These are phyloP conservation scores for Corynascus novoguineensis DNA, from an alignment of 495 filamentous ascomycete species.

Conservation along the genomic window DNA sequence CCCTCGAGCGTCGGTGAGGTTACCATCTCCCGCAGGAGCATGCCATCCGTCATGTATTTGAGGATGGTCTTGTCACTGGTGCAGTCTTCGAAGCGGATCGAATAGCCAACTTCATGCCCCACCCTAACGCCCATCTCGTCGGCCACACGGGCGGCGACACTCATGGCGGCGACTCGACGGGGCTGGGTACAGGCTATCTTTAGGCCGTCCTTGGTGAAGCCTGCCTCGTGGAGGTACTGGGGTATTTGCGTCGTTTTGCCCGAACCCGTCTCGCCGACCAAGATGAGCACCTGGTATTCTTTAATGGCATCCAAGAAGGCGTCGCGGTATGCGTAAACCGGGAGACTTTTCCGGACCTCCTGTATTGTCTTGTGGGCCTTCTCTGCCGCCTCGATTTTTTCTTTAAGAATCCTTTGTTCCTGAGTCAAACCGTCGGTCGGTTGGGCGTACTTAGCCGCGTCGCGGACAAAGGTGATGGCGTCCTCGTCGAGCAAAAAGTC, in stretches of 20 bases:
- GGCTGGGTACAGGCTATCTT: constrained; percentile 81
- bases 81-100: constrained; percentile 91
- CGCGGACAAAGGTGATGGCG: constrained; percentile 80
- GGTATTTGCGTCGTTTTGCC: constrained; percentile 89
- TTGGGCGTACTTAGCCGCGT: constrained; percentile 58
- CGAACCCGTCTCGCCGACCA: constrained; percentile 83
- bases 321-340: constrained; percentile 78
- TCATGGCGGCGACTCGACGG: constrained; percentile 95
- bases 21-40: constrained; percentile 87
- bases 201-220: constrained; percentile 72
- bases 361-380: constrained; percentile 79
- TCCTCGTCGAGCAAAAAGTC: constrained; percentile 91
- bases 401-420: constrained; percentile 72
- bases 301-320: constrained; percentile 67
- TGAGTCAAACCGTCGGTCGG: constrained; percentile 54
- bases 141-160: constrained; percentile 86
- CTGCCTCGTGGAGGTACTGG: constrained; percentile 84
- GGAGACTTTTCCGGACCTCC: constrained; percentile 83
- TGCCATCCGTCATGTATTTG: constrained; percentile 98
- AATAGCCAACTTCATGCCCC: constrained; percentile 91
- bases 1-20: constrained; percentile 78
- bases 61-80: constrained; percentile 89
- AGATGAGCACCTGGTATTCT: constrained; percentile 71
- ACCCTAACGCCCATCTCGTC: constrained; percentile 91
- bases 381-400: constrained; percentile 80